These are phyloP conservation scores for Aureobasidium sp. DNA, from an alignment of 2,329 filamentous ascomycete species.

Conservation along the genomic window DNA sequence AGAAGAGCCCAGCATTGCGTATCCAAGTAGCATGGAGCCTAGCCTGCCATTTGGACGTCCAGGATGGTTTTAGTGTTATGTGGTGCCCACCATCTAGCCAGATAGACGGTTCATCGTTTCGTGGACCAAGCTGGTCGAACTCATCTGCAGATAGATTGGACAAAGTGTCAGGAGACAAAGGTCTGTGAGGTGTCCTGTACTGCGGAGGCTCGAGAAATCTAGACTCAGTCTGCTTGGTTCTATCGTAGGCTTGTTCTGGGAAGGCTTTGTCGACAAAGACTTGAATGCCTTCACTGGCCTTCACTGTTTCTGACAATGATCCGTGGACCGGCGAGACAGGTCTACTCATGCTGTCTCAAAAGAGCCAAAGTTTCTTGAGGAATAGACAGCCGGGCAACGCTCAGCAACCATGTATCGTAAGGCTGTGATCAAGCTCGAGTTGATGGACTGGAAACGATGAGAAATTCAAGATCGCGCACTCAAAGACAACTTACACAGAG, in stretches of 20 bases:
- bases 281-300: neutral
- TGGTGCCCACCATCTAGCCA: constrained; percentile 5
- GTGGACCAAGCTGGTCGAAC: constrained; percentile 21
- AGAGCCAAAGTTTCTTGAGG: neutral
- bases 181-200: constrained; percentile 21
- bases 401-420: neutral
- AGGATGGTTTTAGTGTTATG: neutral
- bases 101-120: neutral
- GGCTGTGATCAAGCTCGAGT: neutral
- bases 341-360: neutral
- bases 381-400: too few species aligned
- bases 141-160: constrained; percentile 30
- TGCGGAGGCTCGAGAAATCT: constrained; percentile 7
- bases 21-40: constrained; percentile 43
- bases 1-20: constrained; percentile 61
- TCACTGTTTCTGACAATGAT: neutral
- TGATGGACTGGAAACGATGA: neutral
- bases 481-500: neutral
- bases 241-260: neutral
- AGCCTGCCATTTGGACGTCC: constrained; percentile 22
- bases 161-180: constrained; percentile 35
- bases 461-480: neutral
- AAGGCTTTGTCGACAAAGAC: neutral
- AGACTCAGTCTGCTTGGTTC: neutral
- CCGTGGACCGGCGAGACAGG: neutral